Evolutionary conservation across 129 eudicot species (phyloP).

Genomic region (carrot (Daucus carota)): DNA sequence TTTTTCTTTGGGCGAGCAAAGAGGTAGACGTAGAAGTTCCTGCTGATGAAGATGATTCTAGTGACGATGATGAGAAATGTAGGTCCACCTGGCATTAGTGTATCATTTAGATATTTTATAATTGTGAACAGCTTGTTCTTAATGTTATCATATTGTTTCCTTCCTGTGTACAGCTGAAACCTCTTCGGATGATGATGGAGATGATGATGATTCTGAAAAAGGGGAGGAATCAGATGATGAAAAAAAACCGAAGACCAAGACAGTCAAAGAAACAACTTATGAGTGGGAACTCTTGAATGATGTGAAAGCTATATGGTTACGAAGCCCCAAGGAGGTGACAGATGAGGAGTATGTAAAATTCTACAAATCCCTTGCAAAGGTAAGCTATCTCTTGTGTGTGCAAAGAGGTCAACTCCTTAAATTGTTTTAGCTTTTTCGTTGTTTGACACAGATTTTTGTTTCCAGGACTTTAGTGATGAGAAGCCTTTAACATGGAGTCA

Average conservation of each 20-base stretch:
- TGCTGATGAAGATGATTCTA: constrained; percentile 85
- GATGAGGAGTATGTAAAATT: constrained; percentile 91
- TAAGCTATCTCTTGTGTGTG: constrained; percentile 1
- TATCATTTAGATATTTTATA: neutral
- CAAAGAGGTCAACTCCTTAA: neutral
- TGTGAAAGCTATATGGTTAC: constrained; percentile 93
- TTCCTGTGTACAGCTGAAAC: constrained; percentile 44
- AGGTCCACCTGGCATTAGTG: constrained; percentile 12
- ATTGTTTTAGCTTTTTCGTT: neutral
- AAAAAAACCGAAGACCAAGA: constrained; percentile 71
- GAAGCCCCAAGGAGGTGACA: constrained; percentile 90
- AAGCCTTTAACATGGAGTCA: constrained; percentile 95
- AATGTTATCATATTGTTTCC: neutral
- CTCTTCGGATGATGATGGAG: constrained; percentile 56
- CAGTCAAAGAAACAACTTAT: constrained; percentile 59
- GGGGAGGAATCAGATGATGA: constrained; percentile 51
- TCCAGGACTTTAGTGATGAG: constrained; percentile 91
- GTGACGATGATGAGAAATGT: constrained; percentile 61
- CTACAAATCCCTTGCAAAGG: constrained; percentile 92
- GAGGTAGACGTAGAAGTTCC: constrained; percentile 92
- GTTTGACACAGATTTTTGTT: neutral
- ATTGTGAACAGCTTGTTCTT: neutral
- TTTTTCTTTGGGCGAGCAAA: constrained; percentile 82
- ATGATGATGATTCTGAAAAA: constrained; percentile 68
- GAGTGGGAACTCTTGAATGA: constrained; percentile 97